phyloP scores from a whole-genome alignment of 495 filamentous ascomycete genomes.

The Xylaria flabelliformis region DNA sequence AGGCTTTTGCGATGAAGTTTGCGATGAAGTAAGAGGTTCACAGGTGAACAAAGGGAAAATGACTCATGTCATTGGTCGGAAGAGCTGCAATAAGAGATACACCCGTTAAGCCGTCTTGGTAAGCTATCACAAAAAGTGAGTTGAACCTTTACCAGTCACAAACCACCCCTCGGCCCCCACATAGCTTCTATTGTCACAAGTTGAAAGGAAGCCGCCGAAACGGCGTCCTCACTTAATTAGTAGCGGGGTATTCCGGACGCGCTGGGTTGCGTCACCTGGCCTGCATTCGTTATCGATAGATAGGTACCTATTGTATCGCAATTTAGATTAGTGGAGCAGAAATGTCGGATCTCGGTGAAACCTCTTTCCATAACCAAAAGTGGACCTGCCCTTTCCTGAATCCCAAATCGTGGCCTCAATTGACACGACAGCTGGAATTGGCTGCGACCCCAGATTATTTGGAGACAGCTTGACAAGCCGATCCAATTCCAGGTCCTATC shows the following conservation, averaged over 20 bases:
- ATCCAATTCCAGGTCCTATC: slow-evolving; percentile 1
- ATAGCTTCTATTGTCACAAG: neutral
- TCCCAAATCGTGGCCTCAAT: slow-evolving; percentile 49
- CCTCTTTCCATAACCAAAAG: slow-evolving; percentile 19
- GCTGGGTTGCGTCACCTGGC: slow-evolving; percentile 7
- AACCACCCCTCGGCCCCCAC: slow-evolving; percentile 13
- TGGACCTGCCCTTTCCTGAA: slow-evolving; percentile 9
- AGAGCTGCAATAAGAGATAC: slow-evolving; percentile 21
- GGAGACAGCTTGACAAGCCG: slow-evolving; percentile 20
- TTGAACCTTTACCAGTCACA: slow-evolving; percentile 4
- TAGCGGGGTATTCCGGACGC: slow-evolving; percentile 17
- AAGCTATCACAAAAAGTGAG: neutral
- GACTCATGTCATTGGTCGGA: slow-evolving; percentile 36
- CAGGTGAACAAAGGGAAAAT: slow-evolving; percentile 27
- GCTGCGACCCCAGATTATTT: slow-evolving; percentile 21
- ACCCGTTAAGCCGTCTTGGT: slow-evolving; percentile 6
- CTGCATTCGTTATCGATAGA: slow-evolving; percentile 12
- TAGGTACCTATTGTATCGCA: too few relatives aligned
- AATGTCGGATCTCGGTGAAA: slow-evolving; percentile 33
- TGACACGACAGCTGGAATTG: slow-evolving; percentile 28
- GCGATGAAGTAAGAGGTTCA: slow-evolving; percentile 4
- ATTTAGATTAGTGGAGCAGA: neutral
- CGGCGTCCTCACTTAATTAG: neutral
- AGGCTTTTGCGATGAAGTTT: slow-evolving; percentile 10
- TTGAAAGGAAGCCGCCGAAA: neutral